phyloP scores from a whole-genome alignment of 345 rosid species.

The Bretschneidera sinensis region DNA sequence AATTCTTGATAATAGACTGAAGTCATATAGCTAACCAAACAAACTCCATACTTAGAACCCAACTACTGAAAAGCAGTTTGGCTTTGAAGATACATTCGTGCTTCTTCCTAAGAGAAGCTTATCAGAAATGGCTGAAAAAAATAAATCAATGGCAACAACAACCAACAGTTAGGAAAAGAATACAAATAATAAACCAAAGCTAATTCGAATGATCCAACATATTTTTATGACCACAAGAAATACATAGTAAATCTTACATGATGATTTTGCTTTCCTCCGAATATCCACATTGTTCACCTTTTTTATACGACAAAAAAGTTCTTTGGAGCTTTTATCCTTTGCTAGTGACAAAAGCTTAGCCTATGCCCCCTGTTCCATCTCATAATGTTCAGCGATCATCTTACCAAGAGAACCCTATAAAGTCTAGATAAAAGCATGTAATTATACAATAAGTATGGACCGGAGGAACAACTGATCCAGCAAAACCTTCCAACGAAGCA shows the following conservation, averaged over 20 bases:
- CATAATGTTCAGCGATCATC: background rate
- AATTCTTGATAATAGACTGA: too few relatives aligned
- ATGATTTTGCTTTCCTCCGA: conserved; percentile 49
- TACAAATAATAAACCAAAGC: too few relatives aligned
- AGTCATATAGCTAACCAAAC: too few relatives aligned
- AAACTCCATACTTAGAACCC: background rate
- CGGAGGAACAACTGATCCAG: conserved; percentile 6
- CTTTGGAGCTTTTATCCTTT: conserved; percentile 50
- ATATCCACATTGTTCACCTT: conserved; percentile 53
- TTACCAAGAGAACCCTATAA: background rate
- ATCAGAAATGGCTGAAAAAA: conserved; percentile 47
- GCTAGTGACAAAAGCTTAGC: conserved; percentile 44
- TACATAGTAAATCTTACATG: conserved; percentile 45
- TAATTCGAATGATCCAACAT: conserved; percentile 8
- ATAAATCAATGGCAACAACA: background rate
- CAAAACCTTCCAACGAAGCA: conserved; percentile 5
- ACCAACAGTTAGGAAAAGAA: too few relatives aligned
- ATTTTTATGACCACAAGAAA: conserved; percentile 1
- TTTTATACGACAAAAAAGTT: conserved; percentile 66
- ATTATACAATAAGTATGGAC: background rate
- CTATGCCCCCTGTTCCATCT: conserved; percentile 50
- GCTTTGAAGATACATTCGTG: conserved; percentile 51
- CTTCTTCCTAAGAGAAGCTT: conserved; percentile 41
- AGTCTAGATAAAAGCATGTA: background rate
- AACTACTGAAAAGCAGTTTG: conserved; percentile 8